Evolutionary conservation across 129 eudicot species (phyloP).

Genomic region (Apium graveolens): DNA sequence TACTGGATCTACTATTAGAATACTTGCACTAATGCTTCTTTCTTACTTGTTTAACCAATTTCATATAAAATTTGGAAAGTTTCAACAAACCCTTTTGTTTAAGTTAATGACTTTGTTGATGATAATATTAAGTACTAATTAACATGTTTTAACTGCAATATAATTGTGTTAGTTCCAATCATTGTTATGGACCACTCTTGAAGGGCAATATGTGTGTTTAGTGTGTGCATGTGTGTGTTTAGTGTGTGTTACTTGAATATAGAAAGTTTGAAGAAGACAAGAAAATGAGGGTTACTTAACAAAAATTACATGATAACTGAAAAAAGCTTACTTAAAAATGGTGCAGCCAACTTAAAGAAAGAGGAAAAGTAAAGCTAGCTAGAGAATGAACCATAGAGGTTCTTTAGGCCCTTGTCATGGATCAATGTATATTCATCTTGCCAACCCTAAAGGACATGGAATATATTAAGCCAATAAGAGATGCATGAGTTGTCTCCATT

Average conservation of each 20-base stretch:
- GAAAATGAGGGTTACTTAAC: not conserved
- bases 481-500: constrained; percentile 28
- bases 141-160: constrained; percentile 11
- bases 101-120: constrained; percentile 16
- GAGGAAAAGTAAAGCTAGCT: constrained; percentile 5
- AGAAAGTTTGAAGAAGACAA: not conserved
- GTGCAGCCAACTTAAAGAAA: constrained; percentile 3
- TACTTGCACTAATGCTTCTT: constrained; percentile 19
- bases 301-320: not conserved
- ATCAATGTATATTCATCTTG: constrained; percentile 37
- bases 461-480: constrained; percentile 14
- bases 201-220: not conserved
- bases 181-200: constrained; percentile 17
- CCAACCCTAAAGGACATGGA: constrained; percentile 18
- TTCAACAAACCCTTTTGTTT: constrained; percentile 5
- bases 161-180: constrained; percentile 15
- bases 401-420: constrained; percentile 30
- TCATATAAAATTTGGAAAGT: not conserved
- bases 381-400: constrained; percentile 9
- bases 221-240: not conserved
- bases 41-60: constrained; percentile 26
- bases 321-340: constrained; percentile 14
- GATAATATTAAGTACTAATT: constrained; percentile 29
- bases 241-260: not conserved
- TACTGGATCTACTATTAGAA: constrained; percentile 13